These are phyloP conservation scores for Holtermanniella nyarrowii DNA, from an alignment of 768 basidiomycete genomes.

Conservation along the genomic window DNA sequence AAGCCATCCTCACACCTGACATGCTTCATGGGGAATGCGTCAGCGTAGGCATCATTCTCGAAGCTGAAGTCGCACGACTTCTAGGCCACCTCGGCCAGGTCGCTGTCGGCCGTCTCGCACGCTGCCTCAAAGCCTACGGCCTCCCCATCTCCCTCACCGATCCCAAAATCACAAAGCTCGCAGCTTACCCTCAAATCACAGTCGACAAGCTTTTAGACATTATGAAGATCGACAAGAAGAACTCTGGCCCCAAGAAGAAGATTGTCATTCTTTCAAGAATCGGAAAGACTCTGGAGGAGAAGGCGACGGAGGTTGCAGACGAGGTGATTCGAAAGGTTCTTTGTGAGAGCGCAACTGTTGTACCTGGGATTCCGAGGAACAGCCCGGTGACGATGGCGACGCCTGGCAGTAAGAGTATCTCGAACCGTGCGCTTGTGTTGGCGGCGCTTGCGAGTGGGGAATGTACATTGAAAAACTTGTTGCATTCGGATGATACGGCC, in stretches of 20 bases:
- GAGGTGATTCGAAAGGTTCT: slow-evolving; percentile 70
- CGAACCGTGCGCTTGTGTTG: slow-evolving; percentile 83
- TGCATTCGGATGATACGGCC: slow-evolving; percentile 96
- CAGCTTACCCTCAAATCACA: slow-evolving; percentile 57
- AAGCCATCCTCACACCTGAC: slow-evolving; percentile 84
- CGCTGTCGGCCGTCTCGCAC: slow-evolving; percentile 75
- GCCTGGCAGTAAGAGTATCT: slow-evolving; percentile 92
- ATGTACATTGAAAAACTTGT: slow-evolving; percentile 74
- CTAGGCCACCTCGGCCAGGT: slow-evolving; percentile 84
- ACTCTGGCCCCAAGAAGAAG: slow-evolving; percentile 83
- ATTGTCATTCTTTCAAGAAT: slow-evolving; percentile 83
- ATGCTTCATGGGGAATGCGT: slow-evolving; percentile 96
- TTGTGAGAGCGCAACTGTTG: slow-evolving; percentile 65
- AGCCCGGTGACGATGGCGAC: slow-evolving; percentile 64
- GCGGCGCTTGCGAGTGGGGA: slow-evolving; percentile 84
- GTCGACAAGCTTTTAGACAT: slow-evolving; percentile 78
- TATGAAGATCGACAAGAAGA: slow-evolving; percentile 97
- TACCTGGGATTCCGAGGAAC: slow-evolving; percentile 55
- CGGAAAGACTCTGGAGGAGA: slow-evolving; percentile 81
- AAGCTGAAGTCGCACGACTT: slow-evolving; percentile 83
- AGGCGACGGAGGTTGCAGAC: slow-evolving; percentile 77
- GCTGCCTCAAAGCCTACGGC: slow-evolving; percentile 81
- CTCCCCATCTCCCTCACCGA: slow-evolving; percentile 75
- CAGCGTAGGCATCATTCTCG: slow-evolving; percentile 89
- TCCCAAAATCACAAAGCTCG: slow-evolving; percentile 61